These are phyloP conservation scores for Colletotrichum musicola DNA, from an alignment of 2,329 filamentous ascomycete genomes.

Conservation along the genomic window DNA sequence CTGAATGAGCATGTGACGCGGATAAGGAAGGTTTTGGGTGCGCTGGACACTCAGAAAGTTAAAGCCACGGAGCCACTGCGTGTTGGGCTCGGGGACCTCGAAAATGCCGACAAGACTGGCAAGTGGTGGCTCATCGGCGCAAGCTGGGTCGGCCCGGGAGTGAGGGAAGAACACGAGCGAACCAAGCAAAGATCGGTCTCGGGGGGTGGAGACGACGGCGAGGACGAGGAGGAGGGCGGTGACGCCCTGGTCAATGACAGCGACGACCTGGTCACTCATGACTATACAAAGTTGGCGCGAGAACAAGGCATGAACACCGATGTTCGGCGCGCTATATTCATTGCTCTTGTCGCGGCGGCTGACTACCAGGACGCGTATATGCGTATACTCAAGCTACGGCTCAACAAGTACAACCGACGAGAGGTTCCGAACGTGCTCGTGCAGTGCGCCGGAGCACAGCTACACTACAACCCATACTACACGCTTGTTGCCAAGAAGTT, in stretches of 20 bases:
- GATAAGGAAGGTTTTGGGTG: constrained; percentile 89
- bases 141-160: constrained; percentile 75
- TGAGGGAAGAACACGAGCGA: neutral
- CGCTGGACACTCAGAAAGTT: constrained; percentile 75
- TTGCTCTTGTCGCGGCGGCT: constrained; percentile 86
- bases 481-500: constrained; percentile 84
- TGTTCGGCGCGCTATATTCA: constrained; percentile 90
- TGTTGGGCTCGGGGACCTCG: constrained; percentile 85
- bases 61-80: constrained; percentile 86
- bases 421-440: constrained; percentile 91
- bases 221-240: constrained; percentile 39
- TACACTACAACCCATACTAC: constrained; percentile 93
- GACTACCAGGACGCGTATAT: constrained; percentile 88
- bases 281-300: constrained; percentile 80
- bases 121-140: constrained; percentile 99
- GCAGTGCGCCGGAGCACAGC: constrained; percentile 87
- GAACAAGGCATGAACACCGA: constrained; percentile 90
- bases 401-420: constrained; percentile 87
- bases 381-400: constrained; percentile 82
- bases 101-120: constrained; percentile 84
- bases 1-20: constrained; percentile 85
- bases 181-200: constrained; percentile 25
- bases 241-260: constrained; percentile 50
- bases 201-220: neutral
- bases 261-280: constrained; percentile 65